Evolutionary conservation across 1,139 yeast genomes (phyloP).

Genomic region (Saccharomyces pastorianus): DNA sequence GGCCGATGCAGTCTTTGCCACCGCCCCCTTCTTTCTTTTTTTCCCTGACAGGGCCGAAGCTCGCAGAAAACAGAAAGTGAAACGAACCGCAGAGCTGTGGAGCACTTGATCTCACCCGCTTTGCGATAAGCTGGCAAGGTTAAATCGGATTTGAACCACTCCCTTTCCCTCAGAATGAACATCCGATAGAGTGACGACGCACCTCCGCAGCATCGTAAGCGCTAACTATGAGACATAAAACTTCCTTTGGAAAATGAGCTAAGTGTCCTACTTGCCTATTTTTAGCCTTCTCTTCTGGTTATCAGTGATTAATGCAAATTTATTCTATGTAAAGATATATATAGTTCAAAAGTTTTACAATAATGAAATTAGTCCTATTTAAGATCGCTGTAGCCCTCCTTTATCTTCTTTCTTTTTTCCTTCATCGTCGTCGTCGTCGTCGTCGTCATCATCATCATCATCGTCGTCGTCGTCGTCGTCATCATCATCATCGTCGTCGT

Average conservation of each 20-base stretch:
- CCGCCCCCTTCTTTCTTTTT: slow-evolving; percentile 1
- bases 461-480: slow-evolving; percentile 28
- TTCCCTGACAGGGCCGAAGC: slow-evolving; percentile 1
- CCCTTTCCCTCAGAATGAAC: not conserved
- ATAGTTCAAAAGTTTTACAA: not conserved
- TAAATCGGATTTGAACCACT: not conserved
- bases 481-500: slow-evolving; percentile 38
- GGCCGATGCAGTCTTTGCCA: slow-evolving; percentile 1
- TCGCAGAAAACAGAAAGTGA: slow-evolving; percentile 1
- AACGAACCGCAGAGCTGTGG: not conserved
- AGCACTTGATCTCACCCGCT: not conserved
- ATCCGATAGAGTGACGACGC: not conserved
- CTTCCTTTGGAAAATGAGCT: not conserved
- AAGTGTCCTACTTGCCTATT: not conserved
- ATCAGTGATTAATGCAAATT: not conserved
- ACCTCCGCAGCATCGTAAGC: not conserved
- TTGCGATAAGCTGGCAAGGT: not conserved
- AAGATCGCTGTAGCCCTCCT: not conserved
- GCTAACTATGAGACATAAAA: not conserved
- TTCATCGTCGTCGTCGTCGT: slow-evolving; percentile 24
- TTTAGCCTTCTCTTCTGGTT: not conserved
- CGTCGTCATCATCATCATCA: slow-evolving; percentile 22
- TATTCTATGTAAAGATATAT: not conserved
- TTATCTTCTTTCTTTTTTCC: not conserved
- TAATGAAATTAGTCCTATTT: not conserved